Evolutionary conservation across 495 filamentous ascomycete species (phyloP), one percentile per base, ranked within the genome.

Genomic region (Hamigera avellanea): DNA sequence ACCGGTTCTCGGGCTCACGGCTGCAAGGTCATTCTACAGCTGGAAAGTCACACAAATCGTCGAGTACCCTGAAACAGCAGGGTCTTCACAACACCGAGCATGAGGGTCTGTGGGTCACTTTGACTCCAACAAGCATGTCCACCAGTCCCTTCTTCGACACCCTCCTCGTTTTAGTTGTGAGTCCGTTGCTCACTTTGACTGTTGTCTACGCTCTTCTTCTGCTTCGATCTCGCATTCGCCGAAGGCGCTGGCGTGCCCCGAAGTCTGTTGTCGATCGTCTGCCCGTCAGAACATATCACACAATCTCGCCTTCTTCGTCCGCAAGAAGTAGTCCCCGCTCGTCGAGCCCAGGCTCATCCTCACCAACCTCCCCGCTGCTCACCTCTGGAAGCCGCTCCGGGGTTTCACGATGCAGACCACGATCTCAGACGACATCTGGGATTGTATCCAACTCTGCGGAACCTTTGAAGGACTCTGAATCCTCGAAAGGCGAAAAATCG

Each of bases 131-230:
- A 6, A 86, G 77, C 59, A 80, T 83, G 71, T 86, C 85, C 36
- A 81, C 83, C n/a, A 91, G 78, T 37, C 88, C 91, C 0, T 94
- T 98, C 61, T 89, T 96, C 38, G 91, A 98, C 50, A 98, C 93
- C 0, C 76, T 96, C 3, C 60, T 95, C 25, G 87, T 98, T 8
- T 67, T 98, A 9, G 87, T 96, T 19, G 73, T 96, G 21, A 94
- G 86, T 52, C 91, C 91, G 4, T 59, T 98, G 6, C 77, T 96
- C 36, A 98, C 91, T 1, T 57, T 98, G 40, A 87, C 86, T 1
- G 77, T 95, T 13, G 93, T 98, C 2, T 98, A 98, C 53, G 78
- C 85, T 27, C 71, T 98, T 8, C 71, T 96, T 13, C 66, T 96
- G 15, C 60, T 95, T 27, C 83, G 93, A 29, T 88, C 86, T 17